Conservation (phyloP, 106 monocot species). For the Cymbidium sinense region DNA sequence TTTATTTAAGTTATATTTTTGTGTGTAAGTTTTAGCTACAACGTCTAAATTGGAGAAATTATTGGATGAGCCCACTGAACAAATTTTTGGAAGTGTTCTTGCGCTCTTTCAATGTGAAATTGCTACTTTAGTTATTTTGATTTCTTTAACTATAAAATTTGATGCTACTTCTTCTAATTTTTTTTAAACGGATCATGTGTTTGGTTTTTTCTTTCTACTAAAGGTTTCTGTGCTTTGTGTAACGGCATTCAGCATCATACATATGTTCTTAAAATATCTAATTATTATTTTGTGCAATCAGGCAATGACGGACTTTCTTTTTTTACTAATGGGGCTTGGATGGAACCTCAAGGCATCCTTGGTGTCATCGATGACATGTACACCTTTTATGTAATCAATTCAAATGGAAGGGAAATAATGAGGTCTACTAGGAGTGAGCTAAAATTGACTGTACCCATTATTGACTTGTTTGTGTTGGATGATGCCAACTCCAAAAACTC, state of each 20-base stretch:
- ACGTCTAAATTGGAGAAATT: not conserved
- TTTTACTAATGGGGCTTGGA: conserved; percentile 76
- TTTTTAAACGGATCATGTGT: not conserved
- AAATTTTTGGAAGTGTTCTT: not conserved
- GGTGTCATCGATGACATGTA: conserved; percentile 55
- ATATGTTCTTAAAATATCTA: not conserved
- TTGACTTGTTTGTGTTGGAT: conserved; percentile 44
- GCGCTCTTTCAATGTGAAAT: not conserved
- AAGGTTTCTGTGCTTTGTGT: not conserved
- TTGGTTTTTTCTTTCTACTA: not conserved
- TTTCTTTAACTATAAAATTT: not conserved
- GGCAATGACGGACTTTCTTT: conserved; percentile 43
- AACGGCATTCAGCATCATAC: too few relatives aligned
- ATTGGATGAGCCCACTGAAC: not conserved
- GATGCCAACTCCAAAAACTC: conserved; percentile 31
- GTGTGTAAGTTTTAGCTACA: not conserved
- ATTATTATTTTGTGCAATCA: conserved; percentile 27
- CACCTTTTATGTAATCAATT: conserved; percentile 62
- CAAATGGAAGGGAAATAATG: conserved; percentile 62
- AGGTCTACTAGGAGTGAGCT: conserved; percentile 51
- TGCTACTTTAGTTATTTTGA: not conserved
- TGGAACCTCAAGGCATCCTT: conserved; percentile 73
- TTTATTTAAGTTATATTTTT: not conserved
- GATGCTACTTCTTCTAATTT: not conserved
- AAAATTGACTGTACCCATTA: conserved; percentile 43